Evolutionary conservation across 2,329 filamentous ascomycete genomes (phyloP).

Genomic region (Penicillium griseofulvum): DNA sequence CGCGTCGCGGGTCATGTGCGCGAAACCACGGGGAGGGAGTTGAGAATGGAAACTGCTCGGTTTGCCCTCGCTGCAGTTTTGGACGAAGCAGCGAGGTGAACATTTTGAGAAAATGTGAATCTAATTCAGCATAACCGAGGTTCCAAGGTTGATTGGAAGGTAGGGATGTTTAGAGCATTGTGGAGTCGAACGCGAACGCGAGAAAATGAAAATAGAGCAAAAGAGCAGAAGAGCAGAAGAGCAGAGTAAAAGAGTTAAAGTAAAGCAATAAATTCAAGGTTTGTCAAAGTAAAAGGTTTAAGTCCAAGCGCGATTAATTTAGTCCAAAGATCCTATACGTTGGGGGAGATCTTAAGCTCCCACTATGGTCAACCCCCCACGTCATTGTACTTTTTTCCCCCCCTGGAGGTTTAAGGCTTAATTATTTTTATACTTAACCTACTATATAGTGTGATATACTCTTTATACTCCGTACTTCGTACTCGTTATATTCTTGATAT

Average conservation of each 20-base stretch:
- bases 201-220: not conserved
- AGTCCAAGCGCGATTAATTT: constrained; percentile 6
- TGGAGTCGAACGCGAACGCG: not conserved
- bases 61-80: constrained; percentile 16
- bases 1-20: constrained; percentile 8
- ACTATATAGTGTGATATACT: too few relatives aligned
- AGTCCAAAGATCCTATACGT: not conserved
- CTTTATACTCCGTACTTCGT: too few relatives aligned
- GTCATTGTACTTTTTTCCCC: not conserved
- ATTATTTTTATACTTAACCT: not conserved
- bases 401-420: not conserved
- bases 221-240: not conserved
- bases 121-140: constrained; percentile 12
- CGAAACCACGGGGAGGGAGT: constrained; percentile 19
- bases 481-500: too few relatives aligned
- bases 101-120: constrained; percentile 11
- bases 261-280: not conserved
- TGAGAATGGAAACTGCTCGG: constrained; percentile 18
- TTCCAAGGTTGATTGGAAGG: not conserved
- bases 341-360: constrained; percentile 1
- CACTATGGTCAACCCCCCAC: not conserved
- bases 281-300: too few relatives aligned
- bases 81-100: constrained; percentile 24
- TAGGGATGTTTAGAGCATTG: not conserved
- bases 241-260: not conserved